Evolutionary conservation across 2,329 filamentous ascomycete species (phyloP).

Genomic region (Nemania sp.): DNA sequence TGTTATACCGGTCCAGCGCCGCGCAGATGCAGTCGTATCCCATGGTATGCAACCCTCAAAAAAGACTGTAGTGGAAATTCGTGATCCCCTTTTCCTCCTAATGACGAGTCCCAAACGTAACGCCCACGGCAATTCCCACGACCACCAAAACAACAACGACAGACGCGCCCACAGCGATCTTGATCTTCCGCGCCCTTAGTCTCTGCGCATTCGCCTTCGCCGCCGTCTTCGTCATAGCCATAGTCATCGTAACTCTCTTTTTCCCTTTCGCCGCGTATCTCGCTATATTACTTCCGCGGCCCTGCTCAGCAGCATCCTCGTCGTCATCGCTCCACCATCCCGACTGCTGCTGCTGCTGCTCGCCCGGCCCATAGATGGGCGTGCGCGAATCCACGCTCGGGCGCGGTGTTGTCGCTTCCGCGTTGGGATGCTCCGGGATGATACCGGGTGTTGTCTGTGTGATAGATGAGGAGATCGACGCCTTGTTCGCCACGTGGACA

Average conservation of each 20-base stretch:
- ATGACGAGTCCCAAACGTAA: slow-evolving; percentile 10
- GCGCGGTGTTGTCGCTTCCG: slow-evolving; percentile 17
- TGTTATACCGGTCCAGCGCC: neutral
- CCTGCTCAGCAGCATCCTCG: slow-evolving; percentile 12
- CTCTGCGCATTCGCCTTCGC: slow-evolving; percentile 11
- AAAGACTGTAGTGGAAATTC: no score
- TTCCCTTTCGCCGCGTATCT: slow-evolving; percentile 7
- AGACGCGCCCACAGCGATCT: slow-evolving; percentile 18
- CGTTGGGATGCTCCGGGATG: no score
- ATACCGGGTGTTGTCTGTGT: neutral
- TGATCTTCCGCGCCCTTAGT: slow-evolving; percentile 21
- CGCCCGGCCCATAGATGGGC: slow-evolving; percentile 11
- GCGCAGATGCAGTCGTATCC: neutral
- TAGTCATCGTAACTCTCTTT: no score
- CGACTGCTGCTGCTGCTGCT: slow-evolving; percentile 23
- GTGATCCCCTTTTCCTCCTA: neutral
- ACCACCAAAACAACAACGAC: slow-evolving; percentile 24
- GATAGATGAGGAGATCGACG: slow-evolving; percentile 7
- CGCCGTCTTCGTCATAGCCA: no score
- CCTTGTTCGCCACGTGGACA: slow-evolving; percentile 17
- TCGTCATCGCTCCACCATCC: slow-evolving; percentile 26
- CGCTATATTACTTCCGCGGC: neutral
- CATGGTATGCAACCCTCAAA: neutral
- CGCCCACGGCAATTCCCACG: slow-evolving; percentile 29
- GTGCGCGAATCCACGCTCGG: slow-evolving; percentile 19